Evolutionary conservation across 768 basidiomycete genomes (phyloP).

Genomic region (Leccinum sublutescens): DNA sequence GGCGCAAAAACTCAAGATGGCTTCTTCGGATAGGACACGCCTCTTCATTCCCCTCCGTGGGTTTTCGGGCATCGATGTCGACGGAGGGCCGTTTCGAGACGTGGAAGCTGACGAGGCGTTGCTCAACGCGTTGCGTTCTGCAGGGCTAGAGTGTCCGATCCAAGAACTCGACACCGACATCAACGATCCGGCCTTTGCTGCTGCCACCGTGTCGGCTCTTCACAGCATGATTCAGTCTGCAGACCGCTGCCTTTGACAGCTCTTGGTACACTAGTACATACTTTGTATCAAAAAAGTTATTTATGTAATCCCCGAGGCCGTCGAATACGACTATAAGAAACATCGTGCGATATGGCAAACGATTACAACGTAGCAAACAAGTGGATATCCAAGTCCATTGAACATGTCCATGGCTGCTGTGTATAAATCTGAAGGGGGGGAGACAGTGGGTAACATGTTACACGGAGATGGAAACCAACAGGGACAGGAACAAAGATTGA

Average conservation of each 20-base stretch:
- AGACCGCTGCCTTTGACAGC: slow-evolving; percentile 1
- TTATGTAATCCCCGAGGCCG: neutral
- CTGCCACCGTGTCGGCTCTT: slow-evolving; percentile 15
- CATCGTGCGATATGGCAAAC: slow-evolving; percentile 20
- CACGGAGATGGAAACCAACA: slow-evolving; percentile 19
- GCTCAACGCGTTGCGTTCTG: slow-evolving; percentile 15
- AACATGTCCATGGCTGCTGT: slow-evolving; percentile 39
- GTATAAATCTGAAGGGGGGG: slow-evolving; percentile 22
- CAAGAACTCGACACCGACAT: slow-evolving; percentile 26
- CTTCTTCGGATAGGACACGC: slow-evolving; percentile 15
- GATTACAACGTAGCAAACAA: slow-evolving; percentile 53
- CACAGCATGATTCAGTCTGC: slow-evolving; percentile 17
- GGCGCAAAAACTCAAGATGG: slow-evolving; percentile 18
- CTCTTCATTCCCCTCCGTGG: slow-evolving; percentile 27
- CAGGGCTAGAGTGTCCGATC: slow-evolving; percentile 16
- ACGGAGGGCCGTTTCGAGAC: slow-evolving; percentile 25
- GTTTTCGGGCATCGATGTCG: slow-evolving; percentile 26
- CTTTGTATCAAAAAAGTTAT: neutral
- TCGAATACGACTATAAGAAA: slow-evolving; percentile 16
- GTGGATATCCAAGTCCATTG: slow-evolving; percentile 56
- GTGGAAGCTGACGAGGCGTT: slow-evolving; percentile 24
- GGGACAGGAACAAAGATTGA: slow-evolving; percentile 15
- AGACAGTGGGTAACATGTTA: slow-evolving; percentile 33
- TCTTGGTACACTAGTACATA: neutral
- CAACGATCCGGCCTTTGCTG: slow-evolving; percentile 26